Evolutionary conservation across 202 grass and related monocot genomes (phyloP).

Genomic region (Cymbopogon flexuosus): DNA sequence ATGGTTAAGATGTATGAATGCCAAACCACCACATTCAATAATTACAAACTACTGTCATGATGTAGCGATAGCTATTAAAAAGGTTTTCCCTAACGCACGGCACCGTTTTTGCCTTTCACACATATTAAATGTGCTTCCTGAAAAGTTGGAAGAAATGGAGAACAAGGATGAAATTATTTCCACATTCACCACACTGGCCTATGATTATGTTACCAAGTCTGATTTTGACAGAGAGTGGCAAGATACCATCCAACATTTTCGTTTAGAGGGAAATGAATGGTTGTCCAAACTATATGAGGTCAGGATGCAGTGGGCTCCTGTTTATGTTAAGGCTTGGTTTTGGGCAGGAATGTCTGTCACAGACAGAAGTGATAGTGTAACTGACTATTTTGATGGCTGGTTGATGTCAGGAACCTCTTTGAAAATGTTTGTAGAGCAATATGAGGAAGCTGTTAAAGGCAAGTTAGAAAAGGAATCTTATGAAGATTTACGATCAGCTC

Average conservation of each 20-base stretch:
- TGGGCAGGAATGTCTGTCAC: conserved; percentile 80
- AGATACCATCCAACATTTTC: conserved; percentile 56
- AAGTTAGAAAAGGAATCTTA: conserved; percentile 71
- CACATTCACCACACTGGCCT: conserved; percentile 55
- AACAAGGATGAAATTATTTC: conserved; percentile 57
- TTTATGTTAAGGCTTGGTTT: conserved; percentile 74
- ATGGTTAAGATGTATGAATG: conserved; percentile 75
- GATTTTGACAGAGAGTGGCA: conserved; percentile 82
- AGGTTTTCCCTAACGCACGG: conserved; percentile 54
- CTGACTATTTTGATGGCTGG: conserved; percentile 69
- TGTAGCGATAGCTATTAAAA: conserved; percentile 62
- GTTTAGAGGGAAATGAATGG: conserved; percentile 69
- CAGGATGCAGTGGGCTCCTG: conserved; percentile 62
- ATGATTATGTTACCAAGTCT: conserved; percentile 53
- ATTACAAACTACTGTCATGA: conserved; percentile 73
- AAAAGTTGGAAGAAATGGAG: conserved; percentile 55
- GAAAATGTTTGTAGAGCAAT: conserved; percentile 72
- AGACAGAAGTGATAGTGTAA: conserved; percentile 58
- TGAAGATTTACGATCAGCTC: conserved; percentile 64
- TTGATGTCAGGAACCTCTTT: conserved; percentile 57
- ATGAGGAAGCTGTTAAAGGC: conserved; percentile 51
- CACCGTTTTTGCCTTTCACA: conserved; percentile 73
- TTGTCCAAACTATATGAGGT: conserved; percentile 58
- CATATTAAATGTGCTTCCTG: conserved; percentile 66
- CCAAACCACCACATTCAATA: conserved; percentile 54